A percentile compares a stretch with the other conserved stretches of the same genome.
Evolutionary conservation across 1,284 basidiomycete genomes (phyloP).

Genomic region (Naganishia albida): DNA sequence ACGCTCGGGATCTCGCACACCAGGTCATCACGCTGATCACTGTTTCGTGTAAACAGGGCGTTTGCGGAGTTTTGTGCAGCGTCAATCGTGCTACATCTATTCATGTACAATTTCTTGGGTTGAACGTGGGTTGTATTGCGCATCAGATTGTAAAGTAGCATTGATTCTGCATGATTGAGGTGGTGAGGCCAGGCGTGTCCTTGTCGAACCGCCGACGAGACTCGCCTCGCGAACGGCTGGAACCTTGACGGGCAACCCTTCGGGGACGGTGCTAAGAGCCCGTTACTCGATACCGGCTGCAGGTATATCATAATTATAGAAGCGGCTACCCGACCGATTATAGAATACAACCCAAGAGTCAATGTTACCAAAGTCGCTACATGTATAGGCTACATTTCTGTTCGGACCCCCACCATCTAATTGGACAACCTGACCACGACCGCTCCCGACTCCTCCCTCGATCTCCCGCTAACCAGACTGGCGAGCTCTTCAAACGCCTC

Average conservation of each 20-base stretch:
- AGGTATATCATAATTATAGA: not conserved
- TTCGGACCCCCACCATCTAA: constrained; percentile 15
- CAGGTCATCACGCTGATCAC: no score
- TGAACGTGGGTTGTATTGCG: constrained; percentile 43
- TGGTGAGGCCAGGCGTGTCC: no score
- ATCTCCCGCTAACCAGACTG: constrained; percentile 9
- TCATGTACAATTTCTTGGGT: constrained; percentile 95
- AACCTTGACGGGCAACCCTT: no score
- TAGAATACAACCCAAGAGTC: constrained; percentile 9
- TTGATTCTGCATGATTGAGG: not conserved
- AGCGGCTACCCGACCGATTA: not conserved
- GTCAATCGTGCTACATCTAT: constrained; percentile 94
- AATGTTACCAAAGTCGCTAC: constrained; percentile 3
- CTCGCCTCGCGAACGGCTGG: no score
- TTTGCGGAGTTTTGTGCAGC: constrained; percentile 96
- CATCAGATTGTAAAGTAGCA: not conserved
- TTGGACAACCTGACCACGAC: constrained; percentile 34
- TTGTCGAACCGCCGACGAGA: no score
- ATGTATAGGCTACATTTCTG: constrained; percentile 16
- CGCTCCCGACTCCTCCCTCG: constrained; percentile 28
- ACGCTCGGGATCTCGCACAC: no score
- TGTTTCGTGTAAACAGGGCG: not conserved
- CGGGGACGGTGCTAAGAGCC: no score
- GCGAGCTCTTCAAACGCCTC: constrained; percentile 41
- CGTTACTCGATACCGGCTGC: no score